These are phyloP conservation scores for Chalaropsis thielavioides DNA, from an alignment of 2,329 filamentous ascomycete genomes.

Conservation along the genomic window DNA sequence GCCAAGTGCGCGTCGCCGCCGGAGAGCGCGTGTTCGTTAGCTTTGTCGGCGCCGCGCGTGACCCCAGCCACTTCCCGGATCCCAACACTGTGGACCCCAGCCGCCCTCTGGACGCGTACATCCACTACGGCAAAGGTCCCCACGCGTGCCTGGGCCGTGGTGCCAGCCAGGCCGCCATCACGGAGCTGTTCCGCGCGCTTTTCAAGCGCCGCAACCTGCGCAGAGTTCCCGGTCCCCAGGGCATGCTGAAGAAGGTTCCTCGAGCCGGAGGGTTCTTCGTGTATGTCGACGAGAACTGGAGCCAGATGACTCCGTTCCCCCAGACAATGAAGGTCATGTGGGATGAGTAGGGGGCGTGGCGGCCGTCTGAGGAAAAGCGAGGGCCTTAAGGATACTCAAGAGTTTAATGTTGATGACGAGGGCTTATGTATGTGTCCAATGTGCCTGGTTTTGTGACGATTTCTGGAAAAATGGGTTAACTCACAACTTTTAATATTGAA, in stretches of 20 bases:
- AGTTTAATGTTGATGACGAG: background rate
- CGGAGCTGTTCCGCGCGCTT: constrained; percentile 52
- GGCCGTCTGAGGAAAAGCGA: background rate
- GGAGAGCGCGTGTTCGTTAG: constrained; percentile 50
- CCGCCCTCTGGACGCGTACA: constrained; percentile 49
- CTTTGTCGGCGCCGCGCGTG: constrained; percentile 43
- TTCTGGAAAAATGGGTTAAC: no score
- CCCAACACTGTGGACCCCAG: constrained; percentile 47
- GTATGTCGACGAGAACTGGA: constrained; percentile 55
- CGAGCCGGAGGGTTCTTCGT: constrained; percentile 39
- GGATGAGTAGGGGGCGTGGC: constrained; percentile 26
- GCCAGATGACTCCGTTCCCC: constrained; percentile 33
- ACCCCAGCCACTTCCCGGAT: constrained; percentile 44
- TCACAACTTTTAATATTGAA: no score
- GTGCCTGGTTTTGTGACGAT: no score
- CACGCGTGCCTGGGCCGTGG: constrained; percentile 49
- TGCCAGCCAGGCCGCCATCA: constrained; percentile 45
- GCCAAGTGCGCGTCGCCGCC: constrained; percentile 34
- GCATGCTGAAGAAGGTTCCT: constrained; percentile 50
- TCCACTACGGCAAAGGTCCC: constrained; percentile 48
- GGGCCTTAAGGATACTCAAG: background rate
- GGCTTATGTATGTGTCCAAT: no score
- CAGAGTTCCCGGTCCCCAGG: constrained; percentile 47
- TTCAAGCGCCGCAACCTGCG: constrained; percentile 47
- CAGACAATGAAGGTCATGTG: constrained; percentile 40